Evolutionary conservation across 768 basidiomycete genomes (phyloP).

Genomic region (Xerocomellus chrysenteron): DNA sequence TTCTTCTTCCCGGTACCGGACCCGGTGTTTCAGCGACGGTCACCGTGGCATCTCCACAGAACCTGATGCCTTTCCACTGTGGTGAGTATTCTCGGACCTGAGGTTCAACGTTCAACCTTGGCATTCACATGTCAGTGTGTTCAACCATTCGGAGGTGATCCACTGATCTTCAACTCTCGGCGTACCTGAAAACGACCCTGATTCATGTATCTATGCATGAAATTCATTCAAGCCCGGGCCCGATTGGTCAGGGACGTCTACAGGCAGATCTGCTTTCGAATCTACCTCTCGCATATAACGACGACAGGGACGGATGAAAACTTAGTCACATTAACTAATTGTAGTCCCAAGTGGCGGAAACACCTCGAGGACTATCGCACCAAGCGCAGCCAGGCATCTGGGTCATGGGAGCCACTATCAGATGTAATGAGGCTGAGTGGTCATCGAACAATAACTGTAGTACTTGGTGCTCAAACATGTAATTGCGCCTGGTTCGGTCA

Average conservation of each 20-base stretch:
- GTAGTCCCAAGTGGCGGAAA: slow-evolving; percentile 24
- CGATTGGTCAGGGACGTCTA: slow-evolving; percentile 20
- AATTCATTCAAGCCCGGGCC: slow-evolving; percentile 21
- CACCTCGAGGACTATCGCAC: slow-evolving; percentile 11
- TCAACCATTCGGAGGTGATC: not conserved
- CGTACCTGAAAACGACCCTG: slow-evolving; percentile 29
- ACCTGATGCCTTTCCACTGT: not conserved
- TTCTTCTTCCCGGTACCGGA: slow-evolving; percentile 22
- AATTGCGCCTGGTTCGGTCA: not conserved
- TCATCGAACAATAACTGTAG: not conserved
- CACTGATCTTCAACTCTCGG: slow-evolving; percentile 12
- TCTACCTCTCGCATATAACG: slow-evolving; percentile 13
- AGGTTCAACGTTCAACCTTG: not conserved
- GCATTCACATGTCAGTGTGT: not conserved
- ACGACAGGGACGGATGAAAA: slow-evolving; percentile 30
- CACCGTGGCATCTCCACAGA: slow-evolving; percentile 7
- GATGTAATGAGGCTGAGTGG: not conserved
- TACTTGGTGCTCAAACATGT: slow-evolving; percentile 3
- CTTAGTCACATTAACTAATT: not conserved
- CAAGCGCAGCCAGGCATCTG: not conserved
- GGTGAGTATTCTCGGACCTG: not conserved
- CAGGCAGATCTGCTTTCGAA: slow-evolving; percentile 20
- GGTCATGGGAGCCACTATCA: not conserved
- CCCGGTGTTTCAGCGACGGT: slow-evolving; percentile 9
- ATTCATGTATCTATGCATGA: slow-evolving; percentile 18